Percentiles rank a stretch among this genome's conserved stretches.
phyloP scores from a whole-genome alignment of 148 eudicot genomes.

The Spergularia bocconei region DNA sequence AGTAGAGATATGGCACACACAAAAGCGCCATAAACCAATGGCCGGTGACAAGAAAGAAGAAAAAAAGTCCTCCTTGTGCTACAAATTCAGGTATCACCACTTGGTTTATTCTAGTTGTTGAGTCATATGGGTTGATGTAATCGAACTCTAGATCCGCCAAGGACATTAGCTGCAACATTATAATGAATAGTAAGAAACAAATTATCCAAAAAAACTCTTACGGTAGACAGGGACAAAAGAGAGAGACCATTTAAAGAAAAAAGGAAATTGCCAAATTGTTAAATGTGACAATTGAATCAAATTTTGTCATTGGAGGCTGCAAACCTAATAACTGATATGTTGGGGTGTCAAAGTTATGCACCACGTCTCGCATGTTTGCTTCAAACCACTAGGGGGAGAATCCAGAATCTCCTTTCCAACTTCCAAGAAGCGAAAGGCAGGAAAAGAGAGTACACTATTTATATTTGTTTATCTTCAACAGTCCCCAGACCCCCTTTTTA shows the following conservation, averaged over 20 bases:
- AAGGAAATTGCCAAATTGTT: neutral
- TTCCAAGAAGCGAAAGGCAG: too few relatives aligned
- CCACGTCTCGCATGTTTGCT: neutral
- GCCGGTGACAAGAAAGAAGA: conserved; percentile 71
- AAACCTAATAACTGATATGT: neutral
- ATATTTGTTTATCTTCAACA: too few relatives aligned
- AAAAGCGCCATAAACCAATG: conserved; percentile 91
- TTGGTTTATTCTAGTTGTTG: conserved; percentile 78
- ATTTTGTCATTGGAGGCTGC: neutral
- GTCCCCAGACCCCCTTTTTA: too few relatives aligned
- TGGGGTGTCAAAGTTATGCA: neutral
- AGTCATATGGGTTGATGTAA: conserved; percentile 92
- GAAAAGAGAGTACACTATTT: too few relatives aligned
- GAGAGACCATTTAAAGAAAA: neutral
- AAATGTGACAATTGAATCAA: neutral
- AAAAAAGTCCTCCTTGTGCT: conserved; percentile 65
- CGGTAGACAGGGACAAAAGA: too few relatives aligned
- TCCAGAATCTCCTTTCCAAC: too few relatives aligned
- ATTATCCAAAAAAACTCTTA: neutral
- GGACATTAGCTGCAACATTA: conserved; percentile 79
- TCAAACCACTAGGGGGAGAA: too few relatives aligned
- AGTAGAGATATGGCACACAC: conserved; percentile 74
- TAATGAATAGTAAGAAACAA: conserved; percentile 22
- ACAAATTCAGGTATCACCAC: conserved; percentile 75
- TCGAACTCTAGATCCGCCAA: conserved; percentile 97